These are phyloP conservation scores for Cryptococcus wingfieldii DNA, from an alignment of 1,284 basidiomycete genomes.

Conservation along the genomic window DNA sequence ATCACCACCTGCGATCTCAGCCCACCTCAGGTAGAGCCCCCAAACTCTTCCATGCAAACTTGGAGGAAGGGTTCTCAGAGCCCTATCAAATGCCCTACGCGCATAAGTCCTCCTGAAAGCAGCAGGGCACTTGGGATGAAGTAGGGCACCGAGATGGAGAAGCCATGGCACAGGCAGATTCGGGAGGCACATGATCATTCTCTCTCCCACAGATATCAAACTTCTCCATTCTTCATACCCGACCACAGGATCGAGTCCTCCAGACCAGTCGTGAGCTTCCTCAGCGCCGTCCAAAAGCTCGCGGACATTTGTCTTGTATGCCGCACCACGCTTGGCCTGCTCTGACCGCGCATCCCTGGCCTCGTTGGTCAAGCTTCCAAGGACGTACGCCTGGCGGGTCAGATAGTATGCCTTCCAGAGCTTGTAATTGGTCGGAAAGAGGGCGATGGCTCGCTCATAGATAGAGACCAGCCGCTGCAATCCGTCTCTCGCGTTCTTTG, in stretches of 20 bases:
- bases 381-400: slow-evolving; percentile 77
- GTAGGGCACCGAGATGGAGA: slow-evolving; percentile 83
- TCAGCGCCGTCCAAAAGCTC: slow-evolving; percentile 84
- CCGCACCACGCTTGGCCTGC: slow-evolving; percentile 67
- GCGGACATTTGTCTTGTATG: slow-evolving; percentile 76
- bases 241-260: slow-evolving; percentile 76
- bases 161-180: slow-evolving; percentile 87
- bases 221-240: slow-evolving; percentile 95
- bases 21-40: slow-evolving; percentile 92
- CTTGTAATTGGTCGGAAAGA: slow-evolving; percentile 88
- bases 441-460: slow-evolving; percentile 83
- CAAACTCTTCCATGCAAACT: slow-evolving; percentile 92
- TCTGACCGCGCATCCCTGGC: slow-evolving; percentile 49
- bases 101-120: slow-evolving; percentile 83
- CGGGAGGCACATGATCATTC: slow-evolving; percentile 88
- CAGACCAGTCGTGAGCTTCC: slow-evolving; percentile 79
- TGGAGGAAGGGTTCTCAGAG: slow-evolving; percentile 86
- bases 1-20: slow-evolving; percentile 75
- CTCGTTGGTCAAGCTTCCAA: slow-evolving; percentile 58
- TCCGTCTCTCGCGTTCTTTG: slow-evolving; percentile 65
- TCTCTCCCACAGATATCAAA: slow-evolving; percentile 81
- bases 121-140: slow-evolving; percentile 84
- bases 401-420: slow-evolving; percentile 91
- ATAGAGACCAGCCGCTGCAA: slow-evolving; percentile 81
- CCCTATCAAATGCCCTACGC: slow-evolving; percentile 88